These are phyloP conservation scores for Pseudonitzschia delicatissima DNA, from an alignment of 108 stramenopile species.

Conservation along the genomic window DNA sequence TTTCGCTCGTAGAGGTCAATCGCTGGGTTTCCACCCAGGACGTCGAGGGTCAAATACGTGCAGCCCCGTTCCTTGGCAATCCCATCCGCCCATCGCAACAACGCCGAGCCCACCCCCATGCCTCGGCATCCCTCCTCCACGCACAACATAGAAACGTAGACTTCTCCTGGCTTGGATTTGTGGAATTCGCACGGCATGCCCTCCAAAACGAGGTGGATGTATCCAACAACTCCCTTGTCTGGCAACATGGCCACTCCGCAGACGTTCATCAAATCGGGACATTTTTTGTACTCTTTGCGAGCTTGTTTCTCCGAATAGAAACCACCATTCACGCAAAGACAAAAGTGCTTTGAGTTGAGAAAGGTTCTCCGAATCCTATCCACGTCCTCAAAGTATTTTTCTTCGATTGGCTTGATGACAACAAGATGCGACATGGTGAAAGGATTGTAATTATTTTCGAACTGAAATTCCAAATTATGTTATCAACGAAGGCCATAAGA, in stretches of 20 bases:
- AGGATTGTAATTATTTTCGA: too few species aligned
- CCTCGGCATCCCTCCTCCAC: constrained; percentile 19
- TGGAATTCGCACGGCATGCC: neutral
- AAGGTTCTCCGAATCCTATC: neutral
- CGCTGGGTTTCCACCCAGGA: constrained; percentile 36
- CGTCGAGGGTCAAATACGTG: constrained; percentile 11
- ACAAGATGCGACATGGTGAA: too few species aligned
- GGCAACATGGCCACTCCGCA: neutral
- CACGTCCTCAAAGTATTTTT: neutral
- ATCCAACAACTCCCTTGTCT: neutral
- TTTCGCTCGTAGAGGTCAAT: constrained; percentile 29
- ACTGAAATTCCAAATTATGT: too few species aligned
- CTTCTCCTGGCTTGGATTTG: neutral
- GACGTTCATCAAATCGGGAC: neutral
- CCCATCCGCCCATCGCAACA: constrained; percentile 32
- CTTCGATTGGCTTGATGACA: too few species aligned
- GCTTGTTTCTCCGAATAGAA: neutral
- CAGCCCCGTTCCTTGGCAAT: constrained; percentile 7
- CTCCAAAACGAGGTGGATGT: neutral
- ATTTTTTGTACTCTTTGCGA: neutral
- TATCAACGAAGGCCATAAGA: too few species aligned
- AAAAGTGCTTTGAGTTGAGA: neutral
- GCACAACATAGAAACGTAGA: constrained; percentile 13
- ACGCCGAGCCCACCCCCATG: constrained; percentile 30
- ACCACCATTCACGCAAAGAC: neutral